phyloP scores from a whole-genome alignment of 352 stramenopile genomes.

The Phytophthora quininea region DNA sequence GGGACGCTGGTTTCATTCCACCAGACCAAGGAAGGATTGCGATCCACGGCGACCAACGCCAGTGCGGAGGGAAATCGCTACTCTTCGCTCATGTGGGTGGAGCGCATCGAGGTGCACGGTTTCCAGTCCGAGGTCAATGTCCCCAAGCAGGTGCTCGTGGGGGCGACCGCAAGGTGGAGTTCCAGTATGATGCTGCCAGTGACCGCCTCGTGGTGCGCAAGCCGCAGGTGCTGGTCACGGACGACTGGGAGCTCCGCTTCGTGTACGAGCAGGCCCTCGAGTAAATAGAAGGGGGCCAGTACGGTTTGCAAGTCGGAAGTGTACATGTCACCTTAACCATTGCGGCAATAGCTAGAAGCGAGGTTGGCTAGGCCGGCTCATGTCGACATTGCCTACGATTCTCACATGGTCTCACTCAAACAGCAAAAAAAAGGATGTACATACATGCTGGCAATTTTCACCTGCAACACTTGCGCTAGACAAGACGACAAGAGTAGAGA shows the following conservation, averaged over 20 bases:
- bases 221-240: slow-evolving; percentile 68
- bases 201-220: slow-evolving; percentile 88
- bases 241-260: slow-evolving; percentile 76
- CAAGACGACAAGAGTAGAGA: no score
- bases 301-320: not conserved
- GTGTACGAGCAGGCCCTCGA: slow-evolving; percentile 40
- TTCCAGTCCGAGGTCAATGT: slow-evolving; percentile 46
- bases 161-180: slow-evolving; percentile 51
- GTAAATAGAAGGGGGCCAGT: slow-evolving; percentile 17
- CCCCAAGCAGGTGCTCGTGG: slow-evolving; percentile 53
- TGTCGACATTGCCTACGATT: no score
- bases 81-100: slow-evolving; percentile 65
- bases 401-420: no score
- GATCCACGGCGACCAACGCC: slow-evolving; percentile 27
- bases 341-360: no score
- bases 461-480: no score
- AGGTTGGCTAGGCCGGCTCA: no score
- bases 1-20: slow-evolving; percentile 61
- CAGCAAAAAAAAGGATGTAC: no score
- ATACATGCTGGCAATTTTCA: no score
- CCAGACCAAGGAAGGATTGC: slow-evolving; percentile 46
- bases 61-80: slow-evolving; percentile 46
- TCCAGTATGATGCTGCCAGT: slow-evolving; percentile 65
- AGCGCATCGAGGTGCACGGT: slow-evolving; percentile 87
- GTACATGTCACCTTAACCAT: no score